phyloP scores from a whole-genome alignment of 2,329 filamentous ascomycete genomes.

The Neopestalotiopsis clavispora region DNA sequence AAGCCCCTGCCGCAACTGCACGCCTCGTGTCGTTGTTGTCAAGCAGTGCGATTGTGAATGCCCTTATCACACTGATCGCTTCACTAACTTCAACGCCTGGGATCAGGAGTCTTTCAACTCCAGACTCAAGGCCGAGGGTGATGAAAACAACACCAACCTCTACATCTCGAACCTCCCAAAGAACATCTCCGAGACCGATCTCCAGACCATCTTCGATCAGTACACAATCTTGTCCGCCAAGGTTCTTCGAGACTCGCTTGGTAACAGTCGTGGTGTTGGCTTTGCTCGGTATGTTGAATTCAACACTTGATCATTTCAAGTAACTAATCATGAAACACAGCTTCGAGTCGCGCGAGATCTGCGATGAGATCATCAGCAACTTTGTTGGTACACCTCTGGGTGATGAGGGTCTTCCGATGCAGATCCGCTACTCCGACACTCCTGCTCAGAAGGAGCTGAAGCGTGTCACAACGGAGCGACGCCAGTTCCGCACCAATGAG shows the following conservation, averaged over 20 bases:
- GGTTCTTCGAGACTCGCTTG: constrained; percentile 89
- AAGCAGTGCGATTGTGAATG: constrained; percentile 17
- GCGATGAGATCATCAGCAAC: constrained; percentile 84
- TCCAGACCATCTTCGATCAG: constrained; percentile 77
- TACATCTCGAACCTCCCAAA: constrained; percentile 98
- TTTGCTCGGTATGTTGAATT: constrained; percentile 80
- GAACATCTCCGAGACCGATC: constrained; percentile 85
- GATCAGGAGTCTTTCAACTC: constrained; percentile 94
- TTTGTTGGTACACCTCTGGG: constrained; percentile 83
- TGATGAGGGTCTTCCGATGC: constrained; percentile 80
- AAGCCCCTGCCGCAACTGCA: too few relatives aligned
- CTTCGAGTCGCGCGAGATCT: constrained; percentile 87
- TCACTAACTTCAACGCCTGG: constrained; percentile 22
- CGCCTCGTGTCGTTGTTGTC: neutral
- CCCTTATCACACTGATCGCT: neutral
- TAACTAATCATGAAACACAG: constrained; percentile 48
- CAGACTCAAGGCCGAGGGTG: constrained; percentile 93
- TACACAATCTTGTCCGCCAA: constrained; percentile 91
- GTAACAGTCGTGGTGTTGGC: constrained; percentile 93
- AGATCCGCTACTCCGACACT: constrained; percentile 96
- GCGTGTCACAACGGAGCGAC: constrained; percentile 91
- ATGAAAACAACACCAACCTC: constrained; percentile 88
- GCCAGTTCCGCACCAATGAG: constrained; percentile 94
- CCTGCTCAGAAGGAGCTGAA: constrained; percentile 96
- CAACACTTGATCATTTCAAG: neutral